These are phyloP conservation scores for Rutstroemia sp. DNA, from an alignment of 2,329 filamentous ascomycete genomes.

Conservation along the genomic window DNA sequence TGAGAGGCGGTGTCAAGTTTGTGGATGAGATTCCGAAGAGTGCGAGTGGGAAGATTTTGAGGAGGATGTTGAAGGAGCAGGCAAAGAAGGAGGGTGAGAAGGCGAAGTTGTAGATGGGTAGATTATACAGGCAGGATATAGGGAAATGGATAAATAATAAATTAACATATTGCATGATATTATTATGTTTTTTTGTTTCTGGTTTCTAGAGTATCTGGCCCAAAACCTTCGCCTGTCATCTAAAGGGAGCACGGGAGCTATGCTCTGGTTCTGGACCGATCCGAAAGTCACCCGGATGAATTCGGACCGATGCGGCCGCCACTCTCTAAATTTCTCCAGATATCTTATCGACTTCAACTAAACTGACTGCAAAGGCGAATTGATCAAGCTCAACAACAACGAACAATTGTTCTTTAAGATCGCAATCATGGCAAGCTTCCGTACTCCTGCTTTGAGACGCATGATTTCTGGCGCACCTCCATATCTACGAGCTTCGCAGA, in stretches of 20 bases:
- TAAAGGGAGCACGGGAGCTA: too few relatives aligned
- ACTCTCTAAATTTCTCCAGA: too few relatives aligned
- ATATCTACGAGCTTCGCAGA: slow-evolving; percentile 44
- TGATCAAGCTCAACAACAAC: neutral
- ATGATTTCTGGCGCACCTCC: slow-evolving; percentile 24
- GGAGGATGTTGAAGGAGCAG: slow-evolving; percentile 38
- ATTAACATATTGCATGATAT: too few relatives aligned
- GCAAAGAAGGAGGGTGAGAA: slow-evolving; percentile 20
- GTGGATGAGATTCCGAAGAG: slow-evolving; percentile 64
- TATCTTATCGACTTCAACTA: neutral
- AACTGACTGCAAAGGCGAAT: neutral
- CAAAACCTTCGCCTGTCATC: too few relatives aligned
- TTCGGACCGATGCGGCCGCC: too few relatives aligned
- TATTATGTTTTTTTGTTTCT: too few relatives aligned
- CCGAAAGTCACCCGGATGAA: too few relatives aligned
- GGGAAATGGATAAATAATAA: neutral
- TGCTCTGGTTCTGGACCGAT: too few relatives aligned
- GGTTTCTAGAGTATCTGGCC: too few relatives aligned
- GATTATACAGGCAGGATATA: neutral
- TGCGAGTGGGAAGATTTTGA: slow-evolving; percentile 45
- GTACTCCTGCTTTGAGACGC: slow-evolving; percentile 42
- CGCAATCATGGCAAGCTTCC: slow-evolving; percentile 40
- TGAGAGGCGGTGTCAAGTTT: slow-evolving; percentile 61
- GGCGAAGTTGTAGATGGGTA: slow-evolving; percentile 12
- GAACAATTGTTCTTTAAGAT: neutral